Conservation (phyloP, 495 filamentous ascomycete genomes). For the Penicillium antarcticum region DNA sequence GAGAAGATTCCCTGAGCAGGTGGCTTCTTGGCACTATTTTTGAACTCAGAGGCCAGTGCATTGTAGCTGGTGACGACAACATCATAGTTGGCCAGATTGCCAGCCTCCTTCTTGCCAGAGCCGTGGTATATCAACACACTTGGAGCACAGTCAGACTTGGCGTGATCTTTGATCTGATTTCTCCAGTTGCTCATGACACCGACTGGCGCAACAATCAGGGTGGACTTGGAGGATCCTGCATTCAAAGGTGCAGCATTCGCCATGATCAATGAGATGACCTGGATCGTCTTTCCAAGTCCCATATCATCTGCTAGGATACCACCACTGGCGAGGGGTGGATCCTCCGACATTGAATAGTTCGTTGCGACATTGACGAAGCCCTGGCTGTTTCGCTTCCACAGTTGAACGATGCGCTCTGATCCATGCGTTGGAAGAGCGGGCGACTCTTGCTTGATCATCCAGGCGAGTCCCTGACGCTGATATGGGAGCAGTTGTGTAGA, state of each 20-base stretch:
- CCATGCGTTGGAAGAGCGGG: conserved; percentile 61
- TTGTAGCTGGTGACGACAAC: conserved; percentile 88
- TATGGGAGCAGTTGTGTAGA: conserved; percentile 71
- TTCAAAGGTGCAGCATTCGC: conserved; percentile 48
- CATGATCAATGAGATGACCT: conserved; percentile 79
- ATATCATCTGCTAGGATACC: conserved; percentile 92
- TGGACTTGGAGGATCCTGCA: conserved; percentile 47
- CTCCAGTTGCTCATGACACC: conserved; percentile 94
- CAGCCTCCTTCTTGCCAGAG: conserved; percentile 48
- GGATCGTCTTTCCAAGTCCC: conserved; percentile 91
- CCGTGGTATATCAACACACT: conserved; percentile 77
- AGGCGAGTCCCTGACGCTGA: conserved; percentile 79
- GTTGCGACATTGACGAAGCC: conserved; percentile 75
- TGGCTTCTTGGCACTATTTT: conserved; percentile 25
- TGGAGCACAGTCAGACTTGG: conserved; percentile 55
- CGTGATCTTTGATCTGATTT: conserved; percentile 74
- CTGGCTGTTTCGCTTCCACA: conserved; percentile 65
- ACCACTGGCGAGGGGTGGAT: conserved; percentile 67
- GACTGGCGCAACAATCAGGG: conserved; percentile 79
- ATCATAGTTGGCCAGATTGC: conserved; percentile 57
- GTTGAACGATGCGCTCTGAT: conserved; percentile 65
- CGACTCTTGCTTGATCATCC: conserved; percentile 76
- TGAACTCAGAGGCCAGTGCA: conserved; percentile 44
- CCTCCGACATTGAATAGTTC: conserved; percentile 55
- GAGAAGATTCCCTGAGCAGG: conserved; percentile 54